A percentile compares a stretch with the other conserved stretches of the same genome.
Evolutionary conservation across 192 early-diverging fungal species (phyloP).

Genomic region (Coemansia sp.): DNA sequence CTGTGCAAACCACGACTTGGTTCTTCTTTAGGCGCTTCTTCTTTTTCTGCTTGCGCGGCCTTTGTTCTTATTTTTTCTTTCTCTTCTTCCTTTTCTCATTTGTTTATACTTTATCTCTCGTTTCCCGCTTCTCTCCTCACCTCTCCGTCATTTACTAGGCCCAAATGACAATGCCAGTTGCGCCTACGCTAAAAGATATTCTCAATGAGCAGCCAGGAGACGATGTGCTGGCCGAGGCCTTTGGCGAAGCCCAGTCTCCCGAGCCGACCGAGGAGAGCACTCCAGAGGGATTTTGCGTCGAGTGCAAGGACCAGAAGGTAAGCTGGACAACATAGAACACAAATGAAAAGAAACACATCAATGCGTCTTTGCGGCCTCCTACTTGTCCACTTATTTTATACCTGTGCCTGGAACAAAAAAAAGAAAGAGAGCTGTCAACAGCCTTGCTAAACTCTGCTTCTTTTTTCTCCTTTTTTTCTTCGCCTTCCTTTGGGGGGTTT

Average conservation of each 20-base stretch:
- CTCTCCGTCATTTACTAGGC: conserved; percentile 3
- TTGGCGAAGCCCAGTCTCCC: conserved; percentile 4
- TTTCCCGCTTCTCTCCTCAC: no score
- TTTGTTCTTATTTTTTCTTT: background rate
- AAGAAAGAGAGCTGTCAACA: background rate
- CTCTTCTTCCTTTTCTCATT: background rate
- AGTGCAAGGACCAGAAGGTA: conserved; percentile 78
- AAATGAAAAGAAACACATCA: no score
- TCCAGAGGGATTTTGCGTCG: conserved; percentile 79
- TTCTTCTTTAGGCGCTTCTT: no score
- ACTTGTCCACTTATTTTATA: no score
- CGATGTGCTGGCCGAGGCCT: conserved; percentile 19
- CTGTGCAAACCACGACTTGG: background rate
- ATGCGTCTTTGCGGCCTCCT: no score
- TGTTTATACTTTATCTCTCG: no score
- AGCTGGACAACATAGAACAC: background rate
- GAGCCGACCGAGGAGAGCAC: conserved; percentile 34
- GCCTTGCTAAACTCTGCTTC: background rate
- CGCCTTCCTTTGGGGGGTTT: no score
- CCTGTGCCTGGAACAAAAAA: no score
- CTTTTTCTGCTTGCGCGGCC: conserved; percentile 4
- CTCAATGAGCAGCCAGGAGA: conserved; percentile 29
- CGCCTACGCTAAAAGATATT: conserved; percentile 42
- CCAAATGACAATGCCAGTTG: conserved; percentile 36
- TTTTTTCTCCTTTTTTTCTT: background rate